phyloP scores from a whole-genome alignment of 371 early-diverging fungal species.

The Mortierella sp. region DNA sequence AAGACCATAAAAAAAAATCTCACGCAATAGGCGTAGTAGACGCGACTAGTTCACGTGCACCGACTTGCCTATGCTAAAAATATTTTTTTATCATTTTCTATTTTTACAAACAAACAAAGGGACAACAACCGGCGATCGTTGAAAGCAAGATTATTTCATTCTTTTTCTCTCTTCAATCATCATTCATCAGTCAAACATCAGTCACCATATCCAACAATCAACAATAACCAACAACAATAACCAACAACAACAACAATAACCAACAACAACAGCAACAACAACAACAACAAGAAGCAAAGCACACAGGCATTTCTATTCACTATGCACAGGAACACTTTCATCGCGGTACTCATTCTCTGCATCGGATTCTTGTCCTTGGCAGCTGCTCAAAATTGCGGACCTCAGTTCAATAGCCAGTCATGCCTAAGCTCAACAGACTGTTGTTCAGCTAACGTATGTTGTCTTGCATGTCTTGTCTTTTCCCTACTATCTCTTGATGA shows the following conservation, averaged over 20 bases:
- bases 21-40: no score
- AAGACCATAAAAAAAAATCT: no score
- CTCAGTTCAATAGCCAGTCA: background rate
- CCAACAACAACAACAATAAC: background rate
- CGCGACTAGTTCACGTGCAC: background rate
- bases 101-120: no score
- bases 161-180: background rate
- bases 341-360: slow-evolving; percentile 22
- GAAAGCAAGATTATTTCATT: no score
- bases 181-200: background rate
- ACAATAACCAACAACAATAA: no score
- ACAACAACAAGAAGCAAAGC: background rate
- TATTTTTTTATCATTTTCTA: background rate
- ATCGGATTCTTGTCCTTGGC: slow-evolving; percentile 26
- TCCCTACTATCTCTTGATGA: no score
- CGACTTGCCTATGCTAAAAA: background rate
- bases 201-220: no score
- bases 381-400: slow-evolving; percentile 36
- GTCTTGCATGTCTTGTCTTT: background rate
- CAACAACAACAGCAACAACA: background rate
- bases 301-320: background rate
- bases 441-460: slow-evolving; percentile 32
- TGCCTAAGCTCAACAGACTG: slow-evolving; percentile 11
- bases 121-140: no score
- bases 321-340: slow-evolving; percentile 25